Percentiles rank a stretch among this genome's conserved stretches.
These are phyloP conservation scores for Salix caprea DNA, from an alignment of 345 rosid species.

Conservation along the genomic window DNA sequence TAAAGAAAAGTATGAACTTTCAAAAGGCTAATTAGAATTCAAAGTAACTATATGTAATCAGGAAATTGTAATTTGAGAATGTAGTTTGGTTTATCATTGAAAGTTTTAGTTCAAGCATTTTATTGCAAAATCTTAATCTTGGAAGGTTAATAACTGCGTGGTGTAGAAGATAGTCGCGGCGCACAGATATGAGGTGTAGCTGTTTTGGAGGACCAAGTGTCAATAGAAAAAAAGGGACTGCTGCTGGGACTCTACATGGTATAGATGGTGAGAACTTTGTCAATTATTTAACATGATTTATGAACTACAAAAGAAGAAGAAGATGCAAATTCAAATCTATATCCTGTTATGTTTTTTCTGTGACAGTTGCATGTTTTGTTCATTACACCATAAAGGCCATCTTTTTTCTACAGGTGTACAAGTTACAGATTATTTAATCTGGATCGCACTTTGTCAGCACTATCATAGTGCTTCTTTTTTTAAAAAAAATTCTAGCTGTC, in stretches of 20 bases:
- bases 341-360: neutral
- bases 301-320: neutral
- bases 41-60: neutral
- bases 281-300: neutral
- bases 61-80: neutral
- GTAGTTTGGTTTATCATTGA: neutral
- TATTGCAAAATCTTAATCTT: neutral
- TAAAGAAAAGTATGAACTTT: neutral
- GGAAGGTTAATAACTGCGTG: conserved; percentile 21
- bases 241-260: conserved; percentile 9
- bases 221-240: conserved; percentile 6
- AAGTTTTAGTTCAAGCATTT: neutral
- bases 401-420: neutral
- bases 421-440: neutral
- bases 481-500: neutral
- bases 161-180: conserved; percentile 8
- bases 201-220: conserved; percentile 27
- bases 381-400: neutral
- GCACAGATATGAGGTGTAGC: conserved; percentile 37
- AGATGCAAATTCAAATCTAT: neutral
- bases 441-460: neutral
- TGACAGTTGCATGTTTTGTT: neutral
- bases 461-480: neutral
- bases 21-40: neutral
- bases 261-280: conserved; percentile 33